phyloP scores from a whole-genome alignment of 129 eudicot genomes.

The Saussurea involucrata region DNA sequence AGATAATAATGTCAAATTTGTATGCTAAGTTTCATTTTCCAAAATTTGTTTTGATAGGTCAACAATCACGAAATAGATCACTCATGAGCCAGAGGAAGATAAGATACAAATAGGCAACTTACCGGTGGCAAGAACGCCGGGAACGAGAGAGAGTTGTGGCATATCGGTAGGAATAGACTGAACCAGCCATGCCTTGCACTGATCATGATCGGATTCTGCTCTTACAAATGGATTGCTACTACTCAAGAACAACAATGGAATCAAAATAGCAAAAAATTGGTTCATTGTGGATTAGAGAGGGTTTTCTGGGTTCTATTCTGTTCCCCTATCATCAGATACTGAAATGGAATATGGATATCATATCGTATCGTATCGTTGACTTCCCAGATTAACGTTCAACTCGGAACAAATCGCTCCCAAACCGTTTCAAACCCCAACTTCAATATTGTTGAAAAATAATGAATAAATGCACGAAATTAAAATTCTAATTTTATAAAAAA shows the following conservation, averaged over 20 bases:
- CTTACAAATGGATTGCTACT: neutral
- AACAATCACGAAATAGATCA: neutral
- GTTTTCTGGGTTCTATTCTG: neutral
- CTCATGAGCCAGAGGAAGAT: too few species aligned
- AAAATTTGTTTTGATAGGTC: neutral
- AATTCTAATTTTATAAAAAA: too few species aligned
- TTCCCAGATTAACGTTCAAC: neutral
- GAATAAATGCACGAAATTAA: too few species aligned
- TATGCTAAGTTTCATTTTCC: neutral
- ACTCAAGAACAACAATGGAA: conserved; percentile 6
- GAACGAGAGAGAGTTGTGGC: conserved; percentile 74
- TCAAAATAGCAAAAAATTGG: conserved; percentile 8
- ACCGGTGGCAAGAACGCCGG: conserved; percentile 84
- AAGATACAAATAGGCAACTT: neutral
- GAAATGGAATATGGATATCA: conserved; percentile 22
- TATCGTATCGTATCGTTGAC: conserved; percentile 9
- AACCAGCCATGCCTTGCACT: conserved; percentile 87
- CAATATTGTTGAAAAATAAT: neutral
- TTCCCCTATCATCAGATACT: neutral
- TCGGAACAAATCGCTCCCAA: conserved; percentile 8
- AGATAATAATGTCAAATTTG: neutral
- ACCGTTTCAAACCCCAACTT: neutral
- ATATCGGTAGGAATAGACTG: conserved; percentile 90
- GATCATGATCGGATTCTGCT: conserved; percentile 12
- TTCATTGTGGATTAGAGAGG: neutral